A percentile compares a stretch with the other conserved stretches of the same genome.
Evolutionary conservation across 169 alveolate species (phyloP).

Genomic region (Prorocentrum cordatum): DNA sequence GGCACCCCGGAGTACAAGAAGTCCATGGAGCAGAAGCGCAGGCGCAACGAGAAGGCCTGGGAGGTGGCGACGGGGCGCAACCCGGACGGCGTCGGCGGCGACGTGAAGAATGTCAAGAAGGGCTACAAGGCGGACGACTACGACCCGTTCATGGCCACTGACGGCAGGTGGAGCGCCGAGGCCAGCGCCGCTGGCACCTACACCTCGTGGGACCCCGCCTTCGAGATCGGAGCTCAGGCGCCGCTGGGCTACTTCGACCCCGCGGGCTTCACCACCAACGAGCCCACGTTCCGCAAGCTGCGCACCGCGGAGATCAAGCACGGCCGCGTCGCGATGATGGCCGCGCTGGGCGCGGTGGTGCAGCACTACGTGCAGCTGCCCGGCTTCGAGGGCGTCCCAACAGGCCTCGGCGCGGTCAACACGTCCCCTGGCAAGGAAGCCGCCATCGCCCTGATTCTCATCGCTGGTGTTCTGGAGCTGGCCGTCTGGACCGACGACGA

Average conservation of each 20-base stretch:
- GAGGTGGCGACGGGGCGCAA: too few relatives aligned
- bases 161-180: too few relatives aligned
- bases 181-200: neutral
- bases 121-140: too few relatives aligned
- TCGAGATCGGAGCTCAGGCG: neutral
- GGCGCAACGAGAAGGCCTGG: too few relatives aligned
- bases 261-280: too few relatives aligned
- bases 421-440: neutral
- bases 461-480: constrained; percentile 24
- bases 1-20: too few relatives aligned
- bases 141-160: too few relatives aligned
- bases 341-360: neutral
- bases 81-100: too few relatives aligned
- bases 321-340: constrained; percentile 7
- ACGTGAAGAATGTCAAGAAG: too few relatives aligned
- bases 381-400: constrained; percentile 10
- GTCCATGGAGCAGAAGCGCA: too few relatives aligned
- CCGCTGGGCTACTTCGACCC: neutral
- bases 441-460: neutral
- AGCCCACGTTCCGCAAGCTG: neutral
- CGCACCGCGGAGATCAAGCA: constrained; percentile 16
- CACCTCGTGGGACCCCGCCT: neutral
- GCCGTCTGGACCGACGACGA: constrained; percentile 30
- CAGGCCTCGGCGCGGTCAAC: neutral
- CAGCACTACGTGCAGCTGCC: constrained; percentile 22